Percentiles rank a stretch among this genome's conserved stretches.
Conservation (phyloP, 1,284 basidiomycete genomes). For the Boletus hoseneyae region DNA sequence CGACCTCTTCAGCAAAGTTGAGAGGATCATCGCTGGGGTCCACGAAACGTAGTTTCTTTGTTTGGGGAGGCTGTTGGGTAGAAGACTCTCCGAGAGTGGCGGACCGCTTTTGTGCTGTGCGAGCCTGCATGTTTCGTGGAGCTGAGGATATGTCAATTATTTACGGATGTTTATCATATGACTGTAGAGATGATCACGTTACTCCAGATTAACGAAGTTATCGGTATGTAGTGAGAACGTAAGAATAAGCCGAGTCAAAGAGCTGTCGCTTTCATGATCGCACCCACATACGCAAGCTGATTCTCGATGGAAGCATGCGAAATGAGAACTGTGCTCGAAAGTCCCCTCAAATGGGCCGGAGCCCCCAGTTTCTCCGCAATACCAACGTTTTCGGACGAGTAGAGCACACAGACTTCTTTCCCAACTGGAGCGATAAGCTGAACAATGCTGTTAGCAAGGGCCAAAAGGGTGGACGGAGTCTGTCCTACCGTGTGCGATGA, state of each 20-base stretch:
- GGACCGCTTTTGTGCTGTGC: conserved; percentile 54
- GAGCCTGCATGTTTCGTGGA: conserved; percentile 42
- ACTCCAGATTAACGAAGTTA: conserved; percentile 2
- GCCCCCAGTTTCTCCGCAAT: conserved; percentile 42
- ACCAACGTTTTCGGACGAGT: conserved; percentile 44
- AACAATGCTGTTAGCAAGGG: conserved; percentile 7
- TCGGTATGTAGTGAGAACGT: not conserved
- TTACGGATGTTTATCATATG: conserved; percentile 22
- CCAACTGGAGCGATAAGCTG: conserved; percentile 55
- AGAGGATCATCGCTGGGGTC: conserved; percentile 72
- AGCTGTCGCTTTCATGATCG: conserved; percentile 27
- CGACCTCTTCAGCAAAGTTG: conserved; percentile 73
- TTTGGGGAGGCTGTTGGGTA: conserved; percentile 17
- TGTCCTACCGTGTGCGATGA: conserved; percentile 48
- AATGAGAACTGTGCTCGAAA: conserved; percentile 33
- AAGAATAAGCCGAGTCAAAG: conserved; percentile 6
- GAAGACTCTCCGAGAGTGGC: conserved; percentile 44
- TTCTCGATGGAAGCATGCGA: conserved; percentile 35
- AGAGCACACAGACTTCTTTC: conserved; percentile 48
- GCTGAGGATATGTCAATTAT: conserved; percentile 5
- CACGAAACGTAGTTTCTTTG: conserved; percentile 80
- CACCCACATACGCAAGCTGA: conserved; percentile 33
- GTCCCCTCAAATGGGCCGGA: conserved; percentile 32
- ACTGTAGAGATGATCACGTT: not conserved
- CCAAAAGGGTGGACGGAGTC: conserved; percentile 8